These are phyloP conservation scores for Aspergillus sp. DNA, from an alignment of 2,329 filamentous ascomycete species.

Conservation along the genomic window DNA sequence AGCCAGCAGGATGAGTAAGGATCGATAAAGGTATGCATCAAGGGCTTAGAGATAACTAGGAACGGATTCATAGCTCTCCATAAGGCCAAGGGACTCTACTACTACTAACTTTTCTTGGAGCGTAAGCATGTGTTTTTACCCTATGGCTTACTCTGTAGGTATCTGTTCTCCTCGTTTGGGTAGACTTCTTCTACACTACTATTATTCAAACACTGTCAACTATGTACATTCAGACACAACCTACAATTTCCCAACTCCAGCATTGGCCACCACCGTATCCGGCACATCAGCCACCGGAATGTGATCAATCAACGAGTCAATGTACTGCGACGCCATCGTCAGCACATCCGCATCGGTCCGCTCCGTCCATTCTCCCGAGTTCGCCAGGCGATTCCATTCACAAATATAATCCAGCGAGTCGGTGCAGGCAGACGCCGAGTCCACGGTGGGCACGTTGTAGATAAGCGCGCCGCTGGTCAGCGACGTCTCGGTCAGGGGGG, in stretches of 20 bases:
- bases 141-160: no score
- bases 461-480: conserved; percentile 11
- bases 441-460: conserved; percentile 10
- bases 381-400: conserved; percentile 11
- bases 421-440: conserved; percentile 7
- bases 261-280: conserved; percentile 13
- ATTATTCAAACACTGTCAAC: background rate
- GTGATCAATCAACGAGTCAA: conserved; percentile 5
- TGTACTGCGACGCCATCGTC: conserved; percentile 6
- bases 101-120: no score
- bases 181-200: no score
- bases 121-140: no score
- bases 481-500: conserved; percentile 20
- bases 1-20: no score
- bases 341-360: conserved; percentile 7
- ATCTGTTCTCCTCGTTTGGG: no score
- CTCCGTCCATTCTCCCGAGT: conserved; percentile 8
- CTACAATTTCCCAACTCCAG: conserved; percentile 16
- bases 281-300: conserved; percentile 13
- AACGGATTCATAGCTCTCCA: no score
- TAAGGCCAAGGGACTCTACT: no score
- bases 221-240: background rate
- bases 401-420: conserved; percentile 10
- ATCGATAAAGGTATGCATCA: no score
- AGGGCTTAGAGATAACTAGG: no score